phyloP scores from a whole-genome alignment of 306 rosid species.

The Medicago truncatula region DNA sequence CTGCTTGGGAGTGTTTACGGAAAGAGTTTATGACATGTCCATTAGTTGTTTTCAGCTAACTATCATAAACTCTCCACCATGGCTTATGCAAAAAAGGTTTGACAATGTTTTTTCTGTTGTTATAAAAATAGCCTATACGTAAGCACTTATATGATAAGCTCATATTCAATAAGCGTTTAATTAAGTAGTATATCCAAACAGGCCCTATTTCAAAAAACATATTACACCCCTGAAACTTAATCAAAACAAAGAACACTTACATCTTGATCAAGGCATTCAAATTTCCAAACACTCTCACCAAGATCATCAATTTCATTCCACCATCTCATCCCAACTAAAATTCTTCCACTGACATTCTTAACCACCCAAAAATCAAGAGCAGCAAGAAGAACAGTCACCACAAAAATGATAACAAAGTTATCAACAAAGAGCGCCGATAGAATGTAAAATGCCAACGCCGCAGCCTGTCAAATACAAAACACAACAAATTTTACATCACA shows the following conservation, averaged over 20 bases:
- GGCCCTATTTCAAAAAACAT: too few relatives aligned
- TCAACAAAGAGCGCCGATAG: constrained; percentile 83
- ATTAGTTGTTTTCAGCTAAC: too few relatives aligned
- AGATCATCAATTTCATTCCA: constrained; percentile 98
- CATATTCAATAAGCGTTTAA: too few relatives aligned
- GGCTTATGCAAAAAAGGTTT: too few relatives aligned
- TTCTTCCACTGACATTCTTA: constrained; percentile 97
- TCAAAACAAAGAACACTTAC: constrained; percentile 49
- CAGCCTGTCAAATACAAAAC: constrained; percentile 64
- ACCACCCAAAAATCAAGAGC: constrained; percentile 99
- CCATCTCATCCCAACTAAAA: constrained; percentile 98
- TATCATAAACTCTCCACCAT: too few relatives aligned
- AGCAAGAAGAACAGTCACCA: constrained; percentile 93
- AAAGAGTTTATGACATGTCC: too few relatives aligned
- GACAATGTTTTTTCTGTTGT: too few relatives aligned
- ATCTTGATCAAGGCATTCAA: constrained; percentile 98
- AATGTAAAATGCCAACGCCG: constrained; percentile 92
- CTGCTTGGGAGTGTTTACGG: too few relatives aligned
- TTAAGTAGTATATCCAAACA: too few relatives aligned
- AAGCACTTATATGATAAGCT: too few relatives aligned
- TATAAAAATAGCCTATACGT: too few relatives aligned
- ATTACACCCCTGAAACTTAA: too few relatives aligned
- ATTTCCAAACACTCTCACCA: constrained; percentile 98
- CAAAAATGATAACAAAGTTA: constrained; percentile 95
- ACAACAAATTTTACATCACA: constrained; percentile 13